Evolutionary conservation across 768 basidiomycete species (phyloP).

Genomic region (Tulasnella sp.): DNA sequence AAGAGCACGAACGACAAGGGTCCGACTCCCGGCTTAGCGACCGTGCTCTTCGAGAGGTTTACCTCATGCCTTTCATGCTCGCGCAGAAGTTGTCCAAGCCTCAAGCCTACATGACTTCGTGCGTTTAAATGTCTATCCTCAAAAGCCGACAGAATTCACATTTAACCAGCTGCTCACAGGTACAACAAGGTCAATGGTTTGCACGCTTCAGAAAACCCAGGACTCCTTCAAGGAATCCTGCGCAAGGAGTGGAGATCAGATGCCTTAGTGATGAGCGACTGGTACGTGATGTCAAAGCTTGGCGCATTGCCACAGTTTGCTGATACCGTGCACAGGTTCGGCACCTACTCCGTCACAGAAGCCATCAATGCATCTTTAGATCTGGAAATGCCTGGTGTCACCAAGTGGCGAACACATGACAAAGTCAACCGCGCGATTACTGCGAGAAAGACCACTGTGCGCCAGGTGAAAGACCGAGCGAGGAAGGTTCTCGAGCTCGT

Average conservation of each 20-base stretch:
- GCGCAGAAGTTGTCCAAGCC: conserved; percentile 33
- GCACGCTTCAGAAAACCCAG: conserved; percentile 45
- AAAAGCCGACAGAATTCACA: not conserved
- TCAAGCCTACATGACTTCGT: conserved; percentile 49
- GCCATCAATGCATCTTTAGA: conserved; percentile 52
- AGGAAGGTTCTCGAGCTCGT: conserved; percentile 23
- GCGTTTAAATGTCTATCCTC: not conserved
- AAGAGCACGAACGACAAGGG: conserved; percentile 58
- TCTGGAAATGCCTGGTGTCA: conserved; percentile 48
- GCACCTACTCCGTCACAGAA: conserved; percentile 34
- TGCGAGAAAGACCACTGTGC: conserved; percentile 34
- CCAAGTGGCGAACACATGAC: conserved; percentile 19
- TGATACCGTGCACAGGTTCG: conserved; percentile 19
- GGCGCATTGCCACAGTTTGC: not conserved
- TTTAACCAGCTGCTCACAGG: not conserved
- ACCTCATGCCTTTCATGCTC: conserved; percentile 61
- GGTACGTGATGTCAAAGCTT: conserved; percentile 25
- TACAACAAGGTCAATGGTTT: conserved; percentile 23
- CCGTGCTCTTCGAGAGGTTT: conserved; percentile 58
- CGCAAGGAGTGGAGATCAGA: conserved; percentile 55
- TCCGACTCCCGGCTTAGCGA: conserved; percentile 53
- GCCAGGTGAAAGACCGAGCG: conserved; percentile 21
- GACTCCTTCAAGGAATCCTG: conserved; percentile 41
- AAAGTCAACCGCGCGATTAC: conserved; percentile 8
- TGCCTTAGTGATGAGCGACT: conserved; percentile 52